Base-by-base conservation (phyloP, 768 basidiomycete species). In the Hydnomerulius pinastri region DNA sequence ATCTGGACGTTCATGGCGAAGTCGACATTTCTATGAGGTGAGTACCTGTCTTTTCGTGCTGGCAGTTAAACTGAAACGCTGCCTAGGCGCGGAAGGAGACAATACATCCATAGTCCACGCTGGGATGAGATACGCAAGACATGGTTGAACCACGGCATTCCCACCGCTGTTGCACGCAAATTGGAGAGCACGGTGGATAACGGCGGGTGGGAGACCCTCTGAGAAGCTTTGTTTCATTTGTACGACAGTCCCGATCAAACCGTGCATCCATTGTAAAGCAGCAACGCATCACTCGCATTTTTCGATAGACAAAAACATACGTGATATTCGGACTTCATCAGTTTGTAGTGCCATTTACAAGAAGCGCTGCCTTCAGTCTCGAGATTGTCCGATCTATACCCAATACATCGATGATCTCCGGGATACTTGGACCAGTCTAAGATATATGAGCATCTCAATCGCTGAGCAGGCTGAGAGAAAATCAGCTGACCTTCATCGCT, bases 201-300 rank as follows among this genome's bases (percentile, higher is more conserved):
- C 25, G 92, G 95, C n/a, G 94, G 94, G 18, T 98, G 94, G 95
- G 90, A 91, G 62, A 88, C 86, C 50, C 68, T 96, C 42, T 95
- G 30, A 58, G 21, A 12, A n/a, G 1, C 24, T 1, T 6, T 7
- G 12, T 9, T n/a, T 15, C 13, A 46, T 44, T 13, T 17, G 37
- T 24, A 17, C 12, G 3, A 13, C 18, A 13, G 2, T 46, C n/a
- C 20, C 13, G 1, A 30, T n/a, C 21, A 24, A 17, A 30, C 32
- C 4, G 20, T 18, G 11, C 25, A 35, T 25, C 12, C 29, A 13
- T 39, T 7, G 46, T 48, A 38, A 23, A n/a, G 29, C 17, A 29
- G 28, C 20, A 27, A 10, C 44, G 17, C 25, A 32, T 23, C 45
- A 29, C 25, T 45, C 23, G 13, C 29, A 15, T 15, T 28, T 46